phyloP scores from a whole-genome alignment of 2,329 filamentous ascomycete genomes.

The Talaromyces piceae region DNA sequence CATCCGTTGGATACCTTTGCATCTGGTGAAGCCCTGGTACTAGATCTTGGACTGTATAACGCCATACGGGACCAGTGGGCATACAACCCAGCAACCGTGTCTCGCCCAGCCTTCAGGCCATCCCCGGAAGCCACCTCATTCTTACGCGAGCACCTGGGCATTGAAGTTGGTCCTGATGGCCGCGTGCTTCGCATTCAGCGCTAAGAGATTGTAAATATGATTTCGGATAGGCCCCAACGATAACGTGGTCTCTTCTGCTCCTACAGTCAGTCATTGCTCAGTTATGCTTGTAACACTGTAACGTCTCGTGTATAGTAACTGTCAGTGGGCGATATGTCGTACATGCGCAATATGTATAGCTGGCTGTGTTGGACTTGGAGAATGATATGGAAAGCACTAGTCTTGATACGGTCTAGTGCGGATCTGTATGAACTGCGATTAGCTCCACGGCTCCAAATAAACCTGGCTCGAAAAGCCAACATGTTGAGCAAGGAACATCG shows the following conservation, averaged over 20 bases:
- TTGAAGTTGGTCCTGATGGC: slow-evolving; percentile 29
- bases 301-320: background rate
- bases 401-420: background rate
- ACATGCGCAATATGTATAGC: background rate
- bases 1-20: slow-evolving; percentile 33
- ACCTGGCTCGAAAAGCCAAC: too few relatives aligned
- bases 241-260: background rate
- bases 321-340: background rate
- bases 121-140: slow-evolving; percentile 30
- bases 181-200: slow-evolving; percentile 24
- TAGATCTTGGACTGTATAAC: slow-evolving; percentile 29
- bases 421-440: background rate
- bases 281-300: background rate
- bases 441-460: too few relatives aligned
- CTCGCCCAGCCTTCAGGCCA: slow-evolving; percentile 21
- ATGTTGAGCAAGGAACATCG: too few relatives aligned
- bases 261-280: background rate
- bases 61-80: slow-evolving; percentile 35
- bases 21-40: slow-evolving; percentile 30
- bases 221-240: background rate
- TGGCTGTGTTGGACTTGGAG: background rate
- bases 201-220: slow-evolving; percentile 11
- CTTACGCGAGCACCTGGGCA: slow-evolving; percentile 30
- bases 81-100: slow-evolving; percentile 18
- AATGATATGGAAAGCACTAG: background rate